Evolutionary conservation across 805 yeast species (phyloP).

Genomic region (Lachancea fermentati): DNA sequence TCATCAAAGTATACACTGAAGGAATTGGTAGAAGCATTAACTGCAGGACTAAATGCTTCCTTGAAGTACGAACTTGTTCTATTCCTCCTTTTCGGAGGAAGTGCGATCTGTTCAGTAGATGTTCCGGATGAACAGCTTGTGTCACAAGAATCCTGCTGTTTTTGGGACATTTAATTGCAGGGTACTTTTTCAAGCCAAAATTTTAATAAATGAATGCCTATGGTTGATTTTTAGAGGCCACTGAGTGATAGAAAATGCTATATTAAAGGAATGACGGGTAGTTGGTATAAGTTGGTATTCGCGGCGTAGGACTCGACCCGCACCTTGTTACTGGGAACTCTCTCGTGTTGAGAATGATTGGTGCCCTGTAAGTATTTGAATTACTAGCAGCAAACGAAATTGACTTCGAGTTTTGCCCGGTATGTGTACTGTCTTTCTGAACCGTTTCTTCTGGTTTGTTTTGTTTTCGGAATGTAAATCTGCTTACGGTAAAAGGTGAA

Average conservation of each 20-base stretch:
- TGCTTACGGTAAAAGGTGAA: background rate
- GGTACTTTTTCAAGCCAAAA: no score
- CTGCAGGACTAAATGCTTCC: slow-evolving; percentile 6
- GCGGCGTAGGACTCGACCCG: no score
- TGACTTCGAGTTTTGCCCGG: no score
- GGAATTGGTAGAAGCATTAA: slow-evolving; percentile 3
- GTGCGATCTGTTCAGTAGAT: slow-evolving; percentile 1
- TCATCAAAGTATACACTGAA: slow-evolving; percentile 7
- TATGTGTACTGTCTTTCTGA: no score
- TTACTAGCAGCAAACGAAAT: no score
- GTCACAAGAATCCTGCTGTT: slow-evolving; percentile 3
- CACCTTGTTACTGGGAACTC: no score
- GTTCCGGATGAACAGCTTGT: slow-evolving; percentile 8
- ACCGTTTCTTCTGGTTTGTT: background rate
- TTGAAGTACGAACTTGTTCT: slow-evolving; percentile 7
- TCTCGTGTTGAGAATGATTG: no score
- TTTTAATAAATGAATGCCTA: no score
- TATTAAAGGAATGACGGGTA: background rate
- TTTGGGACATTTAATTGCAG: background rate
- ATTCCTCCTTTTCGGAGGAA: background rate
- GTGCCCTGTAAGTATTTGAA: no score
- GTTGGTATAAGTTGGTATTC: no score
- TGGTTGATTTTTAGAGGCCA: no score
- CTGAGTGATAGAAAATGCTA: background rate
- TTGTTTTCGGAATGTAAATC: background rate